Base-by-base conservation (phyloP, 2,329 filamentous ascomycete species). In the Calonectria pteridis region DNA sequence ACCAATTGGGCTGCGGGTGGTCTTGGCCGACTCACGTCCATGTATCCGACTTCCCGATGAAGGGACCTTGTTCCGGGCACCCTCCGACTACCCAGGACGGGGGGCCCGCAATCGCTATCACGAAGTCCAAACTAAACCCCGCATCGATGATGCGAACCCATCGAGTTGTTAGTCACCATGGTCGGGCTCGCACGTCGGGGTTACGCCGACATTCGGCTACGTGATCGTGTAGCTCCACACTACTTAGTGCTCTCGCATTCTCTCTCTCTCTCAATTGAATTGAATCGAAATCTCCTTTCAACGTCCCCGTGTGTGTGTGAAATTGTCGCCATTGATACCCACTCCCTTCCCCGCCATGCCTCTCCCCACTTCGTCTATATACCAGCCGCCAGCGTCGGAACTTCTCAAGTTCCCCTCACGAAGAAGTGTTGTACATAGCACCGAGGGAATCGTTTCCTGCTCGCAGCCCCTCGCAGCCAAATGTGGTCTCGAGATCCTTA, bases 371-470 rank as follows among this genome's bases (percentile, higher is more conserved):
- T 80, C 85, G 0, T 88, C 88, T 31, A 77, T 90, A 14, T 89
- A 86, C 78, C 86, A 86, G 74, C 84, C 86, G 64, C 81, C 84
- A 28, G 85, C 87, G 67, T 82, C 82, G 63, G 85, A 87, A 71
- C 92, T 94, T 80, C 86, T 89, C 74, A 89, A 90, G 75, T 96
- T 95, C 82, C 85, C 94, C 13, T 97, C 95, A 79, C 91, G 96
- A 49, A 89, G 97, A 75, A 98, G 96, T 79, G 95, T 98, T 16
- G 95, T 98, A 16, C 96, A 98, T 83, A 98, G 95, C 83, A 96
- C 94, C 6, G 93, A 96, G 81, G 96, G 95, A 58, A 98, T 98
- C 72, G 94, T 98, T 62, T 91, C 96, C 14, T 97, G 94, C 82
- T 94, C 95, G 1, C 96, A 98, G 84, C 95, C 97, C 18, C 88